Percentiles rank a stretch among this genome's conserved stretches.
These are phyloP conservation scores for Uronychia setigera DNA, from an alignment of 73 alveolate genomes.

Conservation along the genomic window DNA sequence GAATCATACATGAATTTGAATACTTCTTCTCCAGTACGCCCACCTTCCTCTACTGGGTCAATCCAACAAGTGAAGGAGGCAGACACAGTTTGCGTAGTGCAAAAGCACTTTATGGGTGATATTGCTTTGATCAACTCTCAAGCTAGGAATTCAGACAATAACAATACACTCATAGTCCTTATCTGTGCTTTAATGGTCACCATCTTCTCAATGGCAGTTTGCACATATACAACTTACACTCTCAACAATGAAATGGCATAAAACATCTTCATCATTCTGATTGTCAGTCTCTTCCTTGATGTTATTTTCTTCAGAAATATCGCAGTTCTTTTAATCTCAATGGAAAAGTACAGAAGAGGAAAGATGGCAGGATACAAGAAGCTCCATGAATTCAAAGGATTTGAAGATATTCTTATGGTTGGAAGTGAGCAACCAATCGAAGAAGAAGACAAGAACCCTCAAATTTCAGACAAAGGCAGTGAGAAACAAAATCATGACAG, in stretches of 20 bases:
- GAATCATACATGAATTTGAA: background rate
- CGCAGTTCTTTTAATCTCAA: background rate
- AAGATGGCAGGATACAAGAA: background rate
- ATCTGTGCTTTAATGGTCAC: background rate
- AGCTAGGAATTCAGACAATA: slow-evolving; percentile 25
- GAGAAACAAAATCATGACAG: background rate
- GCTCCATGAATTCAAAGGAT: background rate
- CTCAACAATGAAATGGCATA: background rate
- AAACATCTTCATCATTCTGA: background rate
- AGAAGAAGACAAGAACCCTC: too few relatives aligned
- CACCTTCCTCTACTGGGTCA: background rate
- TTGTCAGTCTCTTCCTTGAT: background rate
- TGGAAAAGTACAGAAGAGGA: background rate
- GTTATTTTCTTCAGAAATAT: background rate
- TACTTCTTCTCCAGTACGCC: background rate
- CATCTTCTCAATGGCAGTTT: slow-evolving; percentile 14
- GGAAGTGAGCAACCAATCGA: background rate
- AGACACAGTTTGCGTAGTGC: slow-evolving; percentile 17
- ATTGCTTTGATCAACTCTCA: slow-evolving; percentile 13
- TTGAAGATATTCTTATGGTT: background rate
- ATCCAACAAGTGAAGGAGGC: background rate
- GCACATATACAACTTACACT: slow-evolving; percentile 29
- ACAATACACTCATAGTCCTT: slow-evolving; percentile 1
- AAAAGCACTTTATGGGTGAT: slow-evolving; percentile 45
- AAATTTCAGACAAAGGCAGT: too few relatives aligned